These are phyloP conservation scores for Alternaria infectoria DNA, from an alignment of 2,329 filamentous ascomycete genomes.

Conservation along the genomic window DNA sequence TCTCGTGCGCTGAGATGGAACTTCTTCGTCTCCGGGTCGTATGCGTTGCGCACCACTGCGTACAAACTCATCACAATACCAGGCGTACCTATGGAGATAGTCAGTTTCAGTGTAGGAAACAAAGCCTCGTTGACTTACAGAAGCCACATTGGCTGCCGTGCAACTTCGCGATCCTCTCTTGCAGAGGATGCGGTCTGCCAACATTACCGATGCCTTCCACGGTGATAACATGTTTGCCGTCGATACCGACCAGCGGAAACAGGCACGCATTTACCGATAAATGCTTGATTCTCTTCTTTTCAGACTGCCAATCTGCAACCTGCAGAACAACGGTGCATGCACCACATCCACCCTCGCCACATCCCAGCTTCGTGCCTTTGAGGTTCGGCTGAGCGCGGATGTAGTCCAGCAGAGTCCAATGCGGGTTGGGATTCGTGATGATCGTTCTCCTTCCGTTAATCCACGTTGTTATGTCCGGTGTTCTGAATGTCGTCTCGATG, in stretches of 20 bases:
- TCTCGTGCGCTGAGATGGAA: slow-evolving; percentile 45
- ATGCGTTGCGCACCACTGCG: slow-evolving; percentile 78
- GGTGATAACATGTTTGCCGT: slow-evolving; percentile 97
- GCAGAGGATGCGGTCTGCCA: slow-evolving; percentile 81
- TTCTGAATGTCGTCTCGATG: slow-evolving; percentile 81
- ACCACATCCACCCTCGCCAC: slow-evolving; percentile 92
- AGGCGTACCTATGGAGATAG: slow-evolving; percentile 63
- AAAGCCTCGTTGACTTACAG: slow-evolving; percentile 54
- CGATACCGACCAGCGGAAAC: slow-evolving; percentile 86
- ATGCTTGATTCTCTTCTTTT: slow-evolving; percentile 89
- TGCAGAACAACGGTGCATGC: slow-evolving; percentile 80
- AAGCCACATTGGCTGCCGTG: slow-evolving; percentile 95
- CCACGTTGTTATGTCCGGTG: slow-evolving; percentile 75
- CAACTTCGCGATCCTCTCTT: slow-evolving; percentile 86
- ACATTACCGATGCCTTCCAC: slow-evolving; percentile 92
- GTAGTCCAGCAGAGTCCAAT: slow-evolving; percentile 90
- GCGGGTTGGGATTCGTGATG: slow-evolving; percentile 85
- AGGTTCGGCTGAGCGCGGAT: slow-evolving; percentile 80
- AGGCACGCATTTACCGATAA: slow-evolving; percentile 94
- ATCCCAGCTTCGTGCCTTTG: slow-evolving; percentile 94
- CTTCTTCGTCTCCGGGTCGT: slow-evolving; percentile 41
- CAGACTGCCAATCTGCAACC: slow-evolving; percentile 64
- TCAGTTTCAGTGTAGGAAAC: neutral
- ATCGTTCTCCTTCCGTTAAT: slow-evolving; percentile 87
- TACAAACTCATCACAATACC: slow-evolving; percentile 95